These are phyloP conservation scores for Ustanciosporium gigantosporum DNA, from an alignment of 1,284 basidiomycete species.

Conservation along the genomic window DNA sequence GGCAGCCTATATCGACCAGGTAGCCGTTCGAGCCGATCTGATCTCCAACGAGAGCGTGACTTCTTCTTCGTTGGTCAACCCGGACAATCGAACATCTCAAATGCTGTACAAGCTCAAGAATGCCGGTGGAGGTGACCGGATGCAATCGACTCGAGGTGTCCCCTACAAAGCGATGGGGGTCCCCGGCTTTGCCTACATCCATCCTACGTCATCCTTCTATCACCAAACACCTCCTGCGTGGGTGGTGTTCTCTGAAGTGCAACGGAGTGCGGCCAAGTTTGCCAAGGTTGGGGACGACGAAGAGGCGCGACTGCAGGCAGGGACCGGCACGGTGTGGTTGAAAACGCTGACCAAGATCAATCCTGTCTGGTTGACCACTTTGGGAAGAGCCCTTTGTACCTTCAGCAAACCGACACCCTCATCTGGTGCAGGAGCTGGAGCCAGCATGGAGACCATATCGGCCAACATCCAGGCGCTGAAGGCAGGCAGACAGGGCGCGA, in stretches of 20 bases:
- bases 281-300: conserved; percentile 13
- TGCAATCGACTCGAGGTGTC: conserved; percentile 76
- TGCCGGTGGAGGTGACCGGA: conserved; percentile 68
- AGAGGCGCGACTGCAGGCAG: background rate
- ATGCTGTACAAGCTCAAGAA: conserved; percentile 23
- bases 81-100: conserved; percentile 19
- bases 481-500: conserved; percentile 9
- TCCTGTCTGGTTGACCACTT: conserved; percentile 79
- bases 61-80: conserved; percentile 7
- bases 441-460: conserved; percentile 7
- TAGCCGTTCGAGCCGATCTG: conserved; percentile 87
- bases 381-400: conserved; percentile 80
- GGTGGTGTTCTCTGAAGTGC: conserved; percentile 76
- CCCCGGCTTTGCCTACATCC: conserved; percentile 80
- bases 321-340: conserved; percentile 41
- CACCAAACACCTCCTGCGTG: conserved; percentile 79
- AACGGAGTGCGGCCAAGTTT: conserved; percentile 58
- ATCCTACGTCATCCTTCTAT: conserved; percentile 81
- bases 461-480: conserved; percentile 22
- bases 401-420: conserved; percentile 74
- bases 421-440: conserved; percentile 2
- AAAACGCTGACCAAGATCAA: conserved; percentile 68
- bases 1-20: conserved; percentile 91
- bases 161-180: conserved; percentile 83
- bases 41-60: conserved; percentile 61